These are phyloP conservation scores for Acrasis kona DNA, from an alignment of 78 protist species.

Conservation along the genomic window DNA sequence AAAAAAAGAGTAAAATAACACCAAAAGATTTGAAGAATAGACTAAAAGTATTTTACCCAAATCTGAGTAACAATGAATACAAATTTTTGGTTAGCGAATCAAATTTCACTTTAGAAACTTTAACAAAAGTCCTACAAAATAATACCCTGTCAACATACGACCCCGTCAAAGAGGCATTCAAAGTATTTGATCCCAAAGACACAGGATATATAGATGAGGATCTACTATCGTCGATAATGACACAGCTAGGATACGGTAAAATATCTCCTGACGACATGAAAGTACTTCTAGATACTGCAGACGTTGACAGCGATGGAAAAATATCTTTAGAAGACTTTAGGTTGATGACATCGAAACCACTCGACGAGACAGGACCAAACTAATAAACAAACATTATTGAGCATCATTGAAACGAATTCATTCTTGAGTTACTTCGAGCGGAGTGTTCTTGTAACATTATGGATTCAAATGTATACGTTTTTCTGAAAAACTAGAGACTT, in stretches of 20 bases:
- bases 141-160: slow-evolving; percentile 16
- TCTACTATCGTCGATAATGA: not conserved
- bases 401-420: too few species aligned
- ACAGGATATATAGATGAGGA: slow-evolving; percentile 27
- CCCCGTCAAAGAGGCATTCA: slow-evolving; percentile 23
- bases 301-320: slow-evolving; percentile 31
- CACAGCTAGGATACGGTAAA: not conserved
- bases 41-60: slow-evolving; percentile 21
- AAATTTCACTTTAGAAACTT: slow-evolving; percentile 30
- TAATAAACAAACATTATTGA: too few species aligned
- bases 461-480: too few species aligned
- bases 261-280: slow-evolving; percentile 19
- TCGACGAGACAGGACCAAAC: too few species aligned
- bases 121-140: slow-evolving; percentile 8
- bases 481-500: too few species aligned
- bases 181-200: slow-evolving; percentile 24
- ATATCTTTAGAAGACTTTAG: slow-evolving; percentile 26
- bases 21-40: slow-evolving; percentile 10
- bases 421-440: too few species aligned
- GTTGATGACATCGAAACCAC: too few species aligned
- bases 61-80: slow-evolving; percentile 30
- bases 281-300: slow-evolving; percentile 19
- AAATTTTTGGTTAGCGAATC: slow-evolving; percentile 30
- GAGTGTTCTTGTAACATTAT: too few species aligned
- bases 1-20: slow-evolving; percentile 12